phyloP scores from a whole-genome alignment of 2,329 filamentous ascomycete species.

The Fusarium sp. region DNA sequence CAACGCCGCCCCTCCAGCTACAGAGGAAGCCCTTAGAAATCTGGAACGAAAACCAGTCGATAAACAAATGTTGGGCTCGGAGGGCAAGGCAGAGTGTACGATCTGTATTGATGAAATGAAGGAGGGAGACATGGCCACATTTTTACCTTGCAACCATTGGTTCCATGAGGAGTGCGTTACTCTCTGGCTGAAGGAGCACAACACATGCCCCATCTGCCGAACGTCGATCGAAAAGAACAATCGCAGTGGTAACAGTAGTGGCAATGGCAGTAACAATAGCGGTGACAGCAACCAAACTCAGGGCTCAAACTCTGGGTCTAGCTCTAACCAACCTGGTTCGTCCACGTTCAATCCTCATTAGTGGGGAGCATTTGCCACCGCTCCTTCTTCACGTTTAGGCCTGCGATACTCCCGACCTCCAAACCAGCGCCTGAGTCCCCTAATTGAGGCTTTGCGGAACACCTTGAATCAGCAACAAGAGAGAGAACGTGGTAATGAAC shows the following conservation, averaged over 20 bases:
- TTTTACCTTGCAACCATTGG: conserved; percentile 91
- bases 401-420: conserved; percentile 40
- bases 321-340: conserved; percentile 12
- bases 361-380: conserved; percentile 1
- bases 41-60: conserved; percentile 79
- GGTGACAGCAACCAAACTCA: conserved; percentile 17
- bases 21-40: conserved; percentile 77
- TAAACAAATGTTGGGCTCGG: conserved; percentile 72
- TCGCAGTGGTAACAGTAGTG: background rate
- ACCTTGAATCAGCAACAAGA: conserved; percentile 46
- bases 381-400: conserved; percentile 17
- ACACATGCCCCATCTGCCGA: conserved; percentile 89
- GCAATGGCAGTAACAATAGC: conserved; percentile 5
- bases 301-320: conserved; percentile 13
- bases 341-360: background rate
- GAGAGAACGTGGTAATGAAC: conserved; percentile 40
- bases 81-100: conserved; percentile 84
- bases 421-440: conserved; percentile 43
- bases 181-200: conserved; percentile 88
- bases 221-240: conserved; percentile 62
- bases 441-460: conserved; percentile 49
- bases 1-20: conserved; percentile 84
- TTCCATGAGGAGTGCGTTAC: conserved; percentile 87
- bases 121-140: conserved; percentile 77
- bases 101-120: conserved; percentile 93